A percentile compares a stretch with the other conserved stretches of the same genome.
phyloP scores from a whole-genome alignment of 768 basidiomycete species.

The Phanerochaete carnosa region DNA sequence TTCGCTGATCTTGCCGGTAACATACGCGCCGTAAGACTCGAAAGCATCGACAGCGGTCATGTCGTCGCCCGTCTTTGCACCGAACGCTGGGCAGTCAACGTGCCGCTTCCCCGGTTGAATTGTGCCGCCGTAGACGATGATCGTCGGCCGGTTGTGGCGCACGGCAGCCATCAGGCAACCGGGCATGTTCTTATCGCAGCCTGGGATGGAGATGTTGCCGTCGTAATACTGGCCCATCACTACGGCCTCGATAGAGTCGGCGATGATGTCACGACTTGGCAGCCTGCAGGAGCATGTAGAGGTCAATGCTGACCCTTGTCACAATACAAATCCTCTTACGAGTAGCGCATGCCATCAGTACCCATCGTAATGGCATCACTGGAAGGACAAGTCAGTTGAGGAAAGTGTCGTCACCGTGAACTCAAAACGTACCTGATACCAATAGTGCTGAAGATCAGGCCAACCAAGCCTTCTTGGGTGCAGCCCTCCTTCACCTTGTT shows the following conservation, averaged over 20 bases:
- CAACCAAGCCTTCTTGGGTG: conserved; percentile 74
- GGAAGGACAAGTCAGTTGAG: not conserved
- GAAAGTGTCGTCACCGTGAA: not conserved
- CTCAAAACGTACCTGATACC: conserved; percentile 61
- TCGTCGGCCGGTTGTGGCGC: conserved; percentile 83
- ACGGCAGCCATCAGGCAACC: conserved; percentile 84
- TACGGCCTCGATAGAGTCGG: conserved; percentile 85
- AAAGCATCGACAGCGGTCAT: conserved; percentile 85
- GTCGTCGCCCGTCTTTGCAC: conserved; percentile 71
- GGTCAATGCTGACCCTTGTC: not conserved
- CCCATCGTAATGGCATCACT: conserved; percentile 91
- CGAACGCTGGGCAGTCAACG: conserved; percentile 79
- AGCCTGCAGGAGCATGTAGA: conserved; percentile 48
- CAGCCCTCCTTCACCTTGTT: conserved; percentile 81
- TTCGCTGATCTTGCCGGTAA: conserved; percentile 73
- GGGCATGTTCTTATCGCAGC: conserved; percentile 94
- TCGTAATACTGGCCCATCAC: conserved; percentile 83
- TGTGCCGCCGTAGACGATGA: conserved; percentile 83
- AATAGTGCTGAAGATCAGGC: conserved; percentile 81
- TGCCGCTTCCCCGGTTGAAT: conserved; percentile 76
- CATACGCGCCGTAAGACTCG: conserved; percentile 80
- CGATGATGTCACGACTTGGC: conserved; percentile 85
- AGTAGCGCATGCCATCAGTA: conserved; percentile 87
- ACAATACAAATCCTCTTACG: conserved; percentile 42
- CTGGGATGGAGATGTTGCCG: conserved; percentile 81